phyloP scores from a whole-genome alignment of 2,329 filamentous ascomycete genomes.

The Lasiodiplodia theobromae region DNA sequence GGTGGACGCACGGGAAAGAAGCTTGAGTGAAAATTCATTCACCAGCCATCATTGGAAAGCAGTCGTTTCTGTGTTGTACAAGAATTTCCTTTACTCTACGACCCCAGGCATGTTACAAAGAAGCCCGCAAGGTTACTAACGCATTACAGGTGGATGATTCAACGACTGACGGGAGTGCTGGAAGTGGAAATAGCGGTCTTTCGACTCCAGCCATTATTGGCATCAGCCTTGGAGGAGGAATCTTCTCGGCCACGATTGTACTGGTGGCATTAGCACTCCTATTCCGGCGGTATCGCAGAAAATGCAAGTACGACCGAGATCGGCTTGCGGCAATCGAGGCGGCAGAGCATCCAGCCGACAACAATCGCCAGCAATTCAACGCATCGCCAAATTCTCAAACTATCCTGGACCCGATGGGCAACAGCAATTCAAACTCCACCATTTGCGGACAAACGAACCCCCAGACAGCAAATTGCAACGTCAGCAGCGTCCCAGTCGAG shows the following conservation, averaged over 20 bases:
- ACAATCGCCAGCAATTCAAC: background rate
- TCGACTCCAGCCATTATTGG: conserved; percentile 14
- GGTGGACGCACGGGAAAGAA: background rate
- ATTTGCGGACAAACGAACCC: background rate
- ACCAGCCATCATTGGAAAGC: background rate
- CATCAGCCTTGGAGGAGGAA: conserved; percentile 18
- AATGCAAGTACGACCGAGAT: background rate
- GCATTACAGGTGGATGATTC: background rate
- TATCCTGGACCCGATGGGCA: background rate
- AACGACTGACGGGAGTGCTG: background rate
- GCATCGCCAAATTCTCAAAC: conserved; percentile 1
- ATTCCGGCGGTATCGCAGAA: conserved; percentile 13
- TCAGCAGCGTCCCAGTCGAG: background rate
- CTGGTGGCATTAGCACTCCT: conserved; percentile 1
- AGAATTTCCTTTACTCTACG: background rate
- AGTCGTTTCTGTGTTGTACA: background rate
- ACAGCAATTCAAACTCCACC: background rate
- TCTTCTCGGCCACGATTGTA: background rate
- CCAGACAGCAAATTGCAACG: background rate
- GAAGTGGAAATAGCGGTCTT: background rate
- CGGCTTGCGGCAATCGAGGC: background rate
- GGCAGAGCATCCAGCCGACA: background rate
- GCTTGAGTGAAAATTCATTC: background rate
- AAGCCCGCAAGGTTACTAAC: background rate
- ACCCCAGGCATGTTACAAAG: background rate